Evolutionary conservation across 208 protist genomes (phyloP), one percentile per base, ranked within the genome.

Genomic region (Leptomonas pyrrhocoris): DNA sequence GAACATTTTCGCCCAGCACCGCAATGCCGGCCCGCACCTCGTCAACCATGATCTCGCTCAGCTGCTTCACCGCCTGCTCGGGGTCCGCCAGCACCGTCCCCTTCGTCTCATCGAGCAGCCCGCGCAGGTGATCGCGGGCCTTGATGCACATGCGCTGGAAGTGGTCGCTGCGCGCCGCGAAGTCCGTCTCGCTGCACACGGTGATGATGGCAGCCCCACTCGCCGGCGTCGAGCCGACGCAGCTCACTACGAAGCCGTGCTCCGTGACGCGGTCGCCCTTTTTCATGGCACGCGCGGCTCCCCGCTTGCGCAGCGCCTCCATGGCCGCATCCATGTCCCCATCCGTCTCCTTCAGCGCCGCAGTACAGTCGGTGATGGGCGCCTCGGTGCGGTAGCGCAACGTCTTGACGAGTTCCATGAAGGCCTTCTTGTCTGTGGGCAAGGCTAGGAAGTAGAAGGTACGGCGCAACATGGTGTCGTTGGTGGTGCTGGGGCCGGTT

Each of bases 111-210:
- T 86, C 70, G n/a, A 96, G 78, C 49, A 88, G 45, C 1, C 13
- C 48, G 15, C 63, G 60, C 46, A 93, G 53, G 23, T 63, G 54
- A 12, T 66, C 64, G 60, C 79, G 74, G 23, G 86, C 83, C 25
- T 54, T 65, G 16, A 69, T 38, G 69, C 87, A 93, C 23, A 69
- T 55, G 43, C 64, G 68, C 68, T 89, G 84, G 58, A 96, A 96
- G 58, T 93, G 81, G 59, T 76, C 67, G 70, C 88, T 94, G 59
- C 91, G 86, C 23, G 90, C 86, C 16, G 92, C 94, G 59, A 98
- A 98, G 72, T 98, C 94, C 1, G 94, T 98, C 54, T 98, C 92
- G 66, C 81, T 89, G 77, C 89, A 94, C 49, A 98, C 63, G 31
- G 85, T 89, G 15, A 97, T 83, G 45, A 95, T 82, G 21, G 80